Evolutionary conservation across 495 filamentous ascomycete genomes (phyloP), one percentile per base, ranked within the genome.

Genomic region (Pyronema omphalodes): DNA sequence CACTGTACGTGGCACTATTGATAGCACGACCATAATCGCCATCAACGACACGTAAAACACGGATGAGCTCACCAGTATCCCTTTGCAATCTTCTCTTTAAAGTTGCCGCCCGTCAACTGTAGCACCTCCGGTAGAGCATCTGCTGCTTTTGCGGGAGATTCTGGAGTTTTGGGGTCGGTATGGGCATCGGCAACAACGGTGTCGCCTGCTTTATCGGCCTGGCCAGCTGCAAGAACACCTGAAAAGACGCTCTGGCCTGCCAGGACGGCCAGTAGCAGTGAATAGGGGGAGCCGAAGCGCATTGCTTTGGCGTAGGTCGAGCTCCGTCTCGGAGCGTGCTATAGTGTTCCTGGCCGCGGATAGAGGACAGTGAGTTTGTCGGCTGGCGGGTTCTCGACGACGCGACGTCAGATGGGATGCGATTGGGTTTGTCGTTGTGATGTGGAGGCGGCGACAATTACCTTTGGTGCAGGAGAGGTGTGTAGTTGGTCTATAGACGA

Each of bases 31-130:
- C 29, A 51, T 34, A 49, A 52, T 44, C n/a, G 48, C 39, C 23
- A 43, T 15, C 17, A 34, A 43, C 34, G 9, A 33, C 12, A 44
- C 41, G 45, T 11, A 41, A 18, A 36, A 12, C 1, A 0, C 37
- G 23, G 23, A 29, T 29, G 23, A 37, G 54, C 58, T 62, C 51
- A 65, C 62, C 62, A 65, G 51, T 62, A 65, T 5, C 62, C 58
- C 29, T 59, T 65, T 37, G 9, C 54, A 17, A 65, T 65, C 43
- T 51, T 61, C 3, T 56, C 49, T 8, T 50, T 48, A 37, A 65
- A 65, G 52, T 64, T 65, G 3, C 29, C 23, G 9, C 51, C 53
- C 12, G 61, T 64, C 6, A 65, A 55, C 51, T 65, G 62, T 6
- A 50, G 48, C n/a, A 65, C 37, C 53, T 65, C 61, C 17, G 62